Conservation (phyloP, 2,329 filamentous ascomycete species). For the Alternaria angustiovoidea region DNA sequence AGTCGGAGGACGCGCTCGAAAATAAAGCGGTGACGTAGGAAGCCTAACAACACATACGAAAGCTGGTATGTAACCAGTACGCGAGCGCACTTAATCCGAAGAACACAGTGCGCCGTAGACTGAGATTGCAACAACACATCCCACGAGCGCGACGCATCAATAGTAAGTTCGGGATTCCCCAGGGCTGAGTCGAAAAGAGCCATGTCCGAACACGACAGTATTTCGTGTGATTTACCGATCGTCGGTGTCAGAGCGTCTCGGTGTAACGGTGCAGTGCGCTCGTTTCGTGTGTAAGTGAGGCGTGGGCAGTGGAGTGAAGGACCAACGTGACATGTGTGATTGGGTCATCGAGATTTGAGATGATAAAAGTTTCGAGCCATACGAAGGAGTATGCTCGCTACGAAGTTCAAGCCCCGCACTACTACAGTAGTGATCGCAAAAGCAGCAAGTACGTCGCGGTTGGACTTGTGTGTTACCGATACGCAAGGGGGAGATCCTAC, state of each 20-base stretch:
- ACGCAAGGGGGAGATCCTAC: slow-evolving; percentile 1
- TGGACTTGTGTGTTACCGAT: background rate
- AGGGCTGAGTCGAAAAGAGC: background rate
- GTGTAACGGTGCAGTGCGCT: background rate
- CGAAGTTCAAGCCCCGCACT: slow-evolving; percentile 1
- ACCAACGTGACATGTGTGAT: background rate
- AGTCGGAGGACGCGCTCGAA: background rate
- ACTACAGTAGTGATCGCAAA: background rate
- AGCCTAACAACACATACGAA: background rate
- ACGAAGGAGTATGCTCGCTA: background rate
- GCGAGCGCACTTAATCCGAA: background rate
- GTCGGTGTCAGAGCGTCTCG: background rate
- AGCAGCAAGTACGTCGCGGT: background rate
- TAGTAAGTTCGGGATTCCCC: background rate
- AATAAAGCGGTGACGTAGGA: background rate
- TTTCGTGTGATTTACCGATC: background rate
- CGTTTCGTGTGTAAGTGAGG: background rate
- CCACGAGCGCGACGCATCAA: background rate
- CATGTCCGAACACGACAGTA: background rate
- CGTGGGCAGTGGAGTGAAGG: background rate
- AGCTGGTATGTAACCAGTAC: background rate
- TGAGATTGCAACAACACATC: background rate
- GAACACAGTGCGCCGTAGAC: background rate
- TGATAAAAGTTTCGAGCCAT: background rate
- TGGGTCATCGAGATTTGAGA: background rate